Conservation (phyloP, 2,329 filamentous ascomycete genomes). For the Neopestalotiopsis rosae region DNA sequence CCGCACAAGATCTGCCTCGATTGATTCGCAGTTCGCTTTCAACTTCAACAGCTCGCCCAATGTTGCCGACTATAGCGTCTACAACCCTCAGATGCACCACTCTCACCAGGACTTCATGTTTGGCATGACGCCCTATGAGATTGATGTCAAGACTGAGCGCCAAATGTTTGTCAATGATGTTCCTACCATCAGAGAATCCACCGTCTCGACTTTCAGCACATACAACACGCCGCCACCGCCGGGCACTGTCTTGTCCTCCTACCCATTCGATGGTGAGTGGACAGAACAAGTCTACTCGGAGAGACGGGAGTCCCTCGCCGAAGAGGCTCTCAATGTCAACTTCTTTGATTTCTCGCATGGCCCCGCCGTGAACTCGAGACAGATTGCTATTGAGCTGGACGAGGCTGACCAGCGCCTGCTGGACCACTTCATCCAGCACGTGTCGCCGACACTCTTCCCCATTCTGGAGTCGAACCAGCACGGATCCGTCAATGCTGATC, state of each 20-base stretch:
- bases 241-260: conserved; percentile 68
- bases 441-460: conserved; percentile 88
- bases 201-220: conserved; percentile 92
- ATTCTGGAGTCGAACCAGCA: conserved; percentile 90
- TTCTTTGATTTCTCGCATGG: conserved; percentile 84
- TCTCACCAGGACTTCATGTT: conserved; percentile 61
- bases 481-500: conserved; percentile 78
- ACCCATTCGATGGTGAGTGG: conserved; percentile 70
- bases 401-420: conserved; percentile 86
- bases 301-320: conserved; percentile 69
- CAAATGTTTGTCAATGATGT: conserved; percentile 94
- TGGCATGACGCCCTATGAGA: conserved; percentile 78
- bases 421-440: conserved; percentile 88
- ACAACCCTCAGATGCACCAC: conserved; percentile 66
- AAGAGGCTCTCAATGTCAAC: conserved; percentile 74
- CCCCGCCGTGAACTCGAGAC: conserved; percentile 64
- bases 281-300: conserved; percentile 73
- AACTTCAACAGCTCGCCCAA: conserved; percentile 70
- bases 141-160: conserved; percentile 94
- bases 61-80: conserved; percentile 61
- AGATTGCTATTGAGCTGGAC: conserved; percentile 81
- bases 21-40: conserved; percentile 82
- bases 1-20: conserved; percentile 76
- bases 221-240: conserved; percentile 79
- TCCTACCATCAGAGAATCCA: conserved; percentile 83